Conservation (phyloP, 2,329 filamentous ascomycete species). For the Rutstroemia sp. region DNA sequence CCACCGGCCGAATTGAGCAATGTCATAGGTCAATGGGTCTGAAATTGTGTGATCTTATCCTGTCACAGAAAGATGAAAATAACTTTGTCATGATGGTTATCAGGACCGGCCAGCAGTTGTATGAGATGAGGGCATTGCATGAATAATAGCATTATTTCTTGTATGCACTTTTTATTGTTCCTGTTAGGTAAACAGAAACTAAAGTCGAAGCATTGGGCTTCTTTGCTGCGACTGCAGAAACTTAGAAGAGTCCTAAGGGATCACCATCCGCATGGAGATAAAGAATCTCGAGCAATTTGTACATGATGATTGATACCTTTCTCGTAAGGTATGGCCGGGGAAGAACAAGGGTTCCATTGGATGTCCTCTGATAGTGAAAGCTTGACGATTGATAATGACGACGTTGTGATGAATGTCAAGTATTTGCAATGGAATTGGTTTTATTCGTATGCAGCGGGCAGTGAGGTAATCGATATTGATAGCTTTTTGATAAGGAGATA, state of each 20-base stretch:
- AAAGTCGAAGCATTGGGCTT: background rate
- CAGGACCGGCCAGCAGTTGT: background rate
- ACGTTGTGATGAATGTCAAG: background rate
- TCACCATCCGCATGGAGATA: background rate
- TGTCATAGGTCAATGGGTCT: conserved; percentile 2
- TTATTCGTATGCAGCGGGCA: background rate
- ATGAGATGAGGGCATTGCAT: background rate
- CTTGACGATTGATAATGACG: background rate
- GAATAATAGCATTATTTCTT: conserved; percentile 1
- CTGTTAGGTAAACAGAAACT: background rate
- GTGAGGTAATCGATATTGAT: conserved; percentile 10
- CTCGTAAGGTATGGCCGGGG: background rate
- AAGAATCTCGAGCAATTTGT: background rate
- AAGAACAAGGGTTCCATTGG: background rate
- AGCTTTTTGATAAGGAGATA: conserved; percentile 3
- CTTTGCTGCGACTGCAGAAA: too few relatives aligned
- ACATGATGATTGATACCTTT: too few relatives aligned
- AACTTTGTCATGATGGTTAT: conserved; percentile 1
- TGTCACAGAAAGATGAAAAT: background rate
- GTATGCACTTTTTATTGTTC: background rate
- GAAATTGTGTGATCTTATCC: background rate
- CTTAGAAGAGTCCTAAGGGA: background rate
- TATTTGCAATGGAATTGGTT: background rate
- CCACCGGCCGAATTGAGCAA: background rate
- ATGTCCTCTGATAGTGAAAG: too few relatives aligned